These are phyloP conservation scores for Dactylellina sp. DNA, from an alignment of 2,329 filamentous ascomycete species.

Conservation along the genomic window DNA sequence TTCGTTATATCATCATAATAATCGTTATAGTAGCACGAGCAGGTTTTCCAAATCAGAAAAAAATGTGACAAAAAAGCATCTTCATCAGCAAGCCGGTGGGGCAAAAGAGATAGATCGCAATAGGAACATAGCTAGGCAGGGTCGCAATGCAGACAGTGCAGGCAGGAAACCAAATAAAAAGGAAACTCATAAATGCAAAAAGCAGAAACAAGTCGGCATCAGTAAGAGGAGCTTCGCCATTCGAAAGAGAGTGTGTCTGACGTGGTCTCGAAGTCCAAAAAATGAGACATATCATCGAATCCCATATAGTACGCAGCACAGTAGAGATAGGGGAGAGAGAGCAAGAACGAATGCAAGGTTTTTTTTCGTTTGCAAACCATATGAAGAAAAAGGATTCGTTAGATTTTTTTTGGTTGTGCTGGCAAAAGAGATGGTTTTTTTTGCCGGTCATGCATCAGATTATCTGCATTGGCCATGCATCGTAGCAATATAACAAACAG, in stretches of 20 bases:
- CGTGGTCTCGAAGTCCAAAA: background rate
- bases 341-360: background rate
- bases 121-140: background rate
- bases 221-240: background rate
- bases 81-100: background rate
- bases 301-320: background rate
- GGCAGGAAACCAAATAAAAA: no score
- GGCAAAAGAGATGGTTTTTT: slow-evolving; percentile 19
- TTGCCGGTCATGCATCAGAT: slow-evolving; percentile 24
- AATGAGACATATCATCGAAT: background rate
- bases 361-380: slow-evolving; percentile 12
- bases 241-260: background rate
- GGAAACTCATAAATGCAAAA: no score
- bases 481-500: slow-evolving; percentile 16
- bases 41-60: background rate
- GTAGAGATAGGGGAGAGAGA: background rate
- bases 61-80: background rate
- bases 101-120: background rate
- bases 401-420: slow-evolving; percentile 44
- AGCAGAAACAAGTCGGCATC: no score
- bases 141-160: background rate
- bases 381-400: slow-evolving; percentile 50
- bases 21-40: slow-evolving; percentile 3
- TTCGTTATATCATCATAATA: slow-evolving; percentile 2
- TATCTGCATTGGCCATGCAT: slow-evolving; percentile 1